These are phyloP conservation scores for Hypoxylon rubiginosum DNA, from an alignment of 2,329 filamentous ascomycete genomes.

Conservation along the genomic window DNA sequence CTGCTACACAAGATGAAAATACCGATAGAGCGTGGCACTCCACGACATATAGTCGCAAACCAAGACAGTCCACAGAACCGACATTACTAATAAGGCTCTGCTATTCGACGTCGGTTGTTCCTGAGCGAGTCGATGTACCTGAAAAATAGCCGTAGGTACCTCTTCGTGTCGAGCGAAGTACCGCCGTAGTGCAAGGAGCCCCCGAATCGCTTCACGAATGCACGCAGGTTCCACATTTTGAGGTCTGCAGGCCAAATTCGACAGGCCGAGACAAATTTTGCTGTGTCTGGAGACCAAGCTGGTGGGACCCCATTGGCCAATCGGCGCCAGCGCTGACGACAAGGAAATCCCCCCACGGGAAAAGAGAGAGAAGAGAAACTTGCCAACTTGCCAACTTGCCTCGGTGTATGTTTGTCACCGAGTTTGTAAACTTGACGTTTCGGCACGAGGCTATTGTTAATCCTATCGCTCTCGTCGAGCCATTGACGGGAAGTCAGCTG, in stretches of 20 bases:
- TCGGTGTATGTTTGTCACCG: constrained; percentile 43
- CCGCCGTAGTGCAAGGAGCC: constrained; percentile 29
- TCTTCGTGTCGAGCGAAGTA: constrained; percentile 29
- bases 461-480: neutral
- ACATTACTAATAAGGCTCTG: constrained; percentile 11
- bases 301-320: constrained; percentile 47
- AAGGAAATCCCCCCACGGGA: constrained; percentile 24
- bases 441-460: constrained; percentile 34
- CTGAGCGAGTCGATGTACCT: constrained; percentile 26
- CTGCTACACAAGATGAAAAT: neutral
- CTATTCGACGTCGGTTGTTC: constrained; percentile 20
- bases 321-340: constrained; percentile 36
- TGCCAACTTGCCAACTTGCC: constrained; percentile 34
- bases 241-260: constrained; percentile 47
- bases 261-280: constrained; percentile 49
- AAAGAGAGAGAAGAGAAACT: neutral
- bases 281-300: constrained; percentile 49
- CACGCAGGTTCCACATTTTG: constrained; percentile 42
- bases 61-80: neutral
- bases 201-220: constrained; percentile 43
- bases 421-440: constrained; percentile 23
- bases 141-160: constrained; percentile 40
- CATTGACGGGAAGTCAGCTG: neutral
- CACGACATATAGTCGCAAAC: neutral
- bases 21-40: neutral